Base-by-base conservation (phyloP, 345 rosid species). In the Kandelia obovata region DNA sequence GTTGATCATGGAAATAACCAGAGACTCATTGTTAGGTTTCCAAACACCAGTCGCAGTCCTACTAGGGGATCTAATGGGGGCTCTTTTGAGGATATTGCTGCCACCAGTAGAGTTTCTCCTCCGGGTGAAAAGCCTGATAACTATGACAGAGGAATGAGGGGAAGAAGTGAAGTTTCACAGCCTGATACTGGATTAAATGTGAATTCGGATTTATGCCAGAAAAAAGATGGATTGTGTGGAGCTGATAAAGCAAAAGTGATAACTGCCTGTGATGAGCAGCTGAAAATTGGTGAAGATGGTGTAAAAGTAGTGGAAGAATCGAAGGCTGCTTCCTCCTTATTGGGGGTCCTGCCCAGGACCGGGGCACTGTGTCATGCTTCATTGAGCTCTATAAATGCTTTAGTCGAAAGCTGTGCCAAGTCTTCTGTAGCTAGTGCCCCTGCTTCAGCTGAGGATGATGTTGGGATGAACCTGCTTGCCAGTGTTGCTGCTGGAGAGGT, bases 391-490 rank as follows among this genome's bases (percentile, higher is more conserved):
- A 91, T 94, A 71, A 83, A 89, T 87, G 96, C 96, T 55, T 72
- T 95, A 73, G 79, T 92, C 71, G 99, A 95, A 76, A 95, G 97
- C 69, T 92, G 98, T 80, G 94, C 73, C 1, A 87, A 89, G 78
- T 75, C 73, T 58, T 85, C 95, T 1, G 93, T 88, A 75, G 82
- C 86, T 26, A 82, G 68, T 81, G 81, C 75, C 11, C 77, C 80
- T 31, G 28, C 80, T 58, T 80, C 92, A 6, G 78, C 75, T 71
- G 86, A 82, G 7, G 99, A 95, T 85, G 96, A 92, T 79, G 84
- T 83, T 69, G 99, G 98, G 68, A 95, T 95, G 96, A 92, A 92
- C 79, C 83, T 95, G 71, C 91, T 95, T 65, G 99, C 99, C 46
- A 92, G 83, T 78, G 98, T 95, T 57, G 99, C 99, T 68, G 83